A percentile compares a stretch with the other conserved stretches of the same genome.
phyloP scores from a whole-genome alignment of 257 asterid species.

The Gardenia jasminoides region DNA sequence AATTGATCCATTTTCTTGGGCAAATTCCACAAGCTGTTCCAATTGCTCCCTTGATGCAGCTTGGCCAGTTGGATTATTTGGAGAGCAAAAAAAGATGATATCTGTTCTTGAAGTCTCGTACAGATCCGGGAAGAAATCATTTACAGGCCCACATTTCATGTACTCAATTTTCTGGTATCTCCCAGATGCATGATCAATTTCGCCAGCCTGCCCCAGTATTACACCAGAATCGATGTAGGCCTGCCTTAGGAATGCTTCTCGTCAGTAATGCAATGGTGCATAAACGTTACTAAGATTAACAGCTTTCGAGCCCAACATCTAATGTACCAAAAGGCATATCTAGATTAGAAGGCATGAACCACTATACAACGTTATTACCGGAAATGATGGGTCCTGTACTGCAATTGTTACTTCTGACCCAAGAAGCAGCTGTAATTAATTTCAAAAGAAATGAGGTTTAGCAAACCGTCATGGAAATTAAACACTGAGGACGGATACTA shows the following conservation, averaged over 20 bases:
- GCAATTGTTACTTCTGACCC: conserved; percentile 77
- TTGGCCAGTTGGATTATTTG: conserved; percentile 89
- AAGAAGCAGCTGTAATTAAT: conserved; percentile 61
- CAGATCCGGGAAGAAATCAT: conserved; percentile 70
- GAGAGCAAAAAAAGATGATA: conserved; percentile 80
- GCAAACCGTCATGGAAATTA: neutral
- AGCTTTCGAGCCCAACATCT: no score
- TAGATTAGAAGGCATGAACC: no score
- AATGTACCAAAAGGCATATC: no score
- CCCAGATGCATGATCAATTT: conserved; percentile 47
- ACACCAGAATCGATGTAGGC: conserved; percentile 85
- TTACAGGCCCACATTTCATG: conserved; percentile 66
- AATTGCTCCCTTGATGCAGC: conserved; percentile 68
- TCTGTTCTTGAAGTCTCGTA: conserved; percentile 55
- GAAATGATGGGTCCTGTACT: conserved; percentile 81
- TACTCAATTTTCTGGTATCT: conserved; percentile 58
- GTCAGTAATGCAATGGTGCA: neutral
- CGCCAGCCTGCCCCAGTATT: conserved; percentile 76
- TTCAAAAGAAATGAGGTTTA: conserved; percentile 11
- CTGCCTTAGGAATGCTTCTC: conserved; percentile 31
- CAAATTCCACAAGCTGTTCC: conserved; percentile 57
- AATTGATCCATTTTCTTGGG: conserved; percentile 69
- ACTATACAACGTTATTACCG: conserved; percentile 39
- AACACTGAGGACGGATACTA: neutral
- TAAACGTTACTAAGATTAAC: no score